A percentile compares a stretch with the other conserved stretches of the same genome.
Evolutionary conservation across 2,329 filamentous ascomycete species (phyloP).

Genomic region (Botrytis fragariae): DNA sequence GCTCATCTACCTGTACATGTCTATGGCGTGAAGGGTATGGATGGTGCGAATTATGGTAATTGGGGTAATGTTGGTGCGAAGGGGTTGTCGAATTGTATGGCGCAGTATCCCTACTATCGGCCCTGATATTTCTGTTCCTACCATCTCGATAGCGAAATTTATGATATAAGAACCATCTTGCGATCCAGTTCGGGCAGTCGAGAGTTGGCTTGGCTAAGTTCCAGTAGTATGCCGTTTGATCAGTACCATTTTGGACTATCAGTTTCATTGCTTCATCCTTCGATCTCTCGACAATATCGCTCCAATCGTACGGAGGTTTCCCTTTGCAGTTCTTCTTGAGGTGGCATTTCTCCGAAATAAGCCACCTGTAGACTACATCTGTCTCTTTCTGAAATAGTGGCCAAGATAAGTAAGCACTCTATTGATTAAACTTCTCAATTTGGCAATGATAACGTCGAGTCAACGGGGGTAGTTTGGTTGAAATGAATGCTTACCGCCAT

Average conservation of each 20-base stretch:
- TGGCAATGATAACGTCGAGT: not conserved
- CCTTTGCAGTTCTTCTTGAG: slow-evolving; percentile 37
- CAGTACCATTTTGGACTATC: slow-evolving; percentile 30
- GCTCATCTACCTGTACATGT: not conserved
- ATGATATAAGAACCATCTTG: slow-evolving; percentile 39
- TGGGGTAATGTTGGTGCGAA: not conserved
- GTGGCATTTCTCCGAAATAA: slow-evolving; percentile 34
- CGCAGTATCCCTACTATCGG: slow-evolving; percentile 2
- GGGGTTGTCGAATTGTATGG: not conserved
- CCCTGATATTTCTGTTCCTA: slow-evolving; percentile 31
- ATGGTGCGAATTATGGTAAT: not conserved
- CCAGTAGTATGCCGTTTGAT: slow-evolving; percentile 35
- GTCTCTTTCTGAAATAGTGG: slow-evolving; percentile 35
- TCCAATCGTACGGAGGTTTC: slow-evolving; percentile 38
- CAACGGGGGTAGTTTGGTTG: slow-evolving; percentile 1
- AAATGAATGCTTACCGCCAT: slow-evolving; percentile 36
- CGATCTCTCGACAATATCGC: slow-evolving; percentile 36
- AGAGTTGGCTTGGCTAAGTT: slow-evolving; percentile 27
- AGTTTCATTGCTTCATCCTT: slow-evolving; percentile 36
- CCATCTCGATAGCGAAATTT: slow-evolving; percentile 40
- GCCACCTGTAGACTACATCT: slow-evolving; percentile 35
- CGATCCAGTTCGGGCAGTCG: slow-evolving; percentile 38
- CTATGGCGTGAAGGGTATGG: not conserved
- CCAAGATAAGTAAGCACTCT: slow-evolving; percentile 31
- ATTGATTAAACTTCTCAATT: slow-evolving; percentile 5